phyloP scores from a whole-genome alignment of 2,329 filamentous ascomycete species.

The Alternaria gansuensis region DNA sequence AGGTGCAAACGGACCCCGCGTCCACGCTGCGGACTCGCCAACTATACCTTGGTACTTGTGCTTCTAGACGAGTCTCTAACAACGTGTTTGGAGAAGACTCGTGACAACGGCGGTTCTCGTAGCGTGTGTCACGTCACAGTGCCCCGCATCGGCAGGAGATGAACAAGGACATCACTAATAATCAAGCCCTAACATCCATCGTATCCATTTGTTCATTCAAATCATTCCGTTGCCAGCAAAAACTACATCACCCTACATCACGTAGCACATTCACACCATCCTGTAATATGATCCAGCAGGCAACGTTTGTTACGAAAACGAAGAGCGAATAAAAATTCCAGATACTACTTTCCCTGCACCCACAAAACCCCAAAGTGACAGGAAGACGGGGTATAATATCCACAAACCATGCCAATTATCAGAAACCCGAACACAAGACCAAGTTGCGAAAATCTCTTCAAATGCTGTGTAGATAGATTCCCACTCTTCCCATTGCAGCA shows the following conservation, averaged over 20 bases:
- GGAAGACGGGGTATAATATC: conserved; percentile 18
- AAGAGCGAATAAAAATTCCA: conserved; percentile 1
- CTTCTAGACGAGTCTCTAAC: conserved; percentile 6
- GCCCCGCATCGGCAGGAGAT: neutral
- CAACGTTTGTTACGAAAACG: neutral
- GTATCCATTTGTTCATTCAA: neutral
- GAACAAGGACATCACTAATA: neutral
- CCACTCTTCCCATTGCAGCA: conserved; percentile 7
- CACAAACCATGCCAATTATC: conserved; percentile 14
- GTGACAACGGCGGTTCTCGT: neutral
- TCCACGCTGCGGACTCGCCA: neutral
- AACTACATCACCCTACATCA: neutral
- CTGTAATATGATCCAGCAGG: neutral
- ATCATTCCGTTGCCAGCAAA: neutral
- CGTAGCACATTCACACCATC: neutral
- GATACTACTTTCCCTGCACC: conserved; percentile 5
- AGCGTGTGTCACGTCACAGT: neutral
- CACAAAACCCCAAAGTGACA: conserved; percentile 8
- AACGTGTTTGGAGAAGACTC: neutral
- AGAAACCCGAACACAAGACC: conserved; percentile 4
- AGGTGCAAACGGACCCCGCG: neutral
- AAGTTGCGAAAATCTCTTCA: neutral
- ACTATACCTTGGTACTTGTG: conserved; percentile 3
- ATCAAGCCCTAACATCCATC: neutral
- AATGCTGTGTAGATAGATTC: neutral